These are phyloP conservation scores for Penicillium ochrochloron DNA, from an alignment of 495 filamentous ascomycete species.

Conservation along the genomic window DNA sequence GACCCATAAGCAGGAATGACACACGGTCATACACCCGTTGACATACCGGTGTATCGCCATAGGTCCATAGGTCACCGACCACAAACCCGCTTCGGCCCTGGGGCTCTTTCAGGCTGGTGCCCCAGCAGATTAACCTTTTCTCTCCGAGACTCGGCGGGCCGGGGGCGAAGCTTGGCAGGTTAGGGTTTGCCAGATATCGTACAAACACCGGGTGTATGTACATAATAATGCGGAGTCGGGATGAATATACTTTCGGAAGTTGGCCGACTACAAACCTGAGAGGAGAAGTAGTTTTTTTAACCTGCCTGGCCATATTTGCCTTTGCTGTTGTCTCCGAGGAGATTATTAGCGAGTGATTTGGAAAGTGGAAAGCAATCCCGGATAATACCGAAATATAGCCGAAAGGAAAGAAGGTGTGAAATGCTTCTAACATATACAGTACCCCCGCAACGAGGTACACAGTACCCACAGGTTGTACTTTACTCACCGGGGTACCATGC, in stretches of 20 bases:
- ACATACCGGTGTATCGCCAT: background rate
- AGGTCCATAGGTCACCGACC: slow-evolving; percentile 1
- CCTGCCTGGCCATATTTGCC: background rate
- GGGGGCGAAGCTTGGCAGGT: slow-evolving; percentile 22
- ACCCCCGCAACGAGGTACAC: background rate
- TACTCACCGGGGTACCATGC: background rate
- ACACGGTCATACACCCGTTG: background rate
- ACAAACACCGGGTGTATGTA: background rate
- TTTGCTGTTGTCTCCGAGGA: background rate
- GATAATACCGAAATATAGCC: background rate
- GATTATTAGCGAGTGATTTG: background rate
- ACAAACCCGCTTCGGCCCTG: background rate
- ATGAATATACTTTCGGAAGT: slow-evolving; percentile 20
- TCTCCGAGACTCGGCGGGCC: slow-evolving; percentile 24
- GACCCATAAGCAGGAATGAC: background rate
- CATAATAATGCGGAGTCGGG: slow-evolving; percentile 10
- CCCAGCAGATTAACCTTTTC: slow-evolving; percentile 17
- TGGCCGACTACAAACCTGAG: slow-evolving; percentile 10
- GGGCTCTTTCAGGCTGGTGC: slow-evolving; percentile 13
- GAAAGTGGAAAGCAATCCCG: background rate
- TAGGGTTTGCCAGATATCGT: slow-evolving; percentile 4
- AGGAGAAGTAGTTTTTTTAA: too few relatives aligned
- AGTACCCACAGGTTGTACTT: background rate
- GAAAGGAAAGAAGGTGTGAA: background rate
- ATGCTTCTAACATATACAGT: background rate